Percentiles rank a stretch among this genome's conserved stretches.
phyloP scores from a whole-genome alignment of 257 asterid genomes.

The Solanum lycopersicoides region DNA sequence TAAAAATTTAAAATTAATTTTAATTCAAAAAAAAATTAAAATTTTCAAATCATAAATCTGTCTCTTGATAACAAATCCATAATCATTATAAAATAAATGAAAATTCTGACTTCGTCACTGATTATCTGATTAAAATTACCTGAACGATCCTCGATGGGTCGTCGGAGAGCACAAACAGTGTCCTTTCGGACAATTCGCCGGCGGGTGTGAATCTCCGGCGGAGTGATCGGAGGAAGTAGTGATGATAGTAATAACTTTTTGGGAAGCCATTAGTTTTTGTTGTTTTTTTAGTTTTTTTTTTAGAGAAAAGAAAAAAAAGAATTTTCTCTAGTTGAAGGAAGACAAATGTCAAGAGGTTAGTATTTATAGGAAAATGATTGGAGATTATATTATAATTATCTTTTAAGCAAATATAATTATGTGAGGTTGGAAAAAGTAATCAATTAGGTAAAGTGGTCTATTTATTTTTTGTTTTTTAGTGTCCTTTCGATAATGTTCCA shows the following conservation, averaged over 20 bases:
- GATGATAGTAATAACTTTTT: neutral
- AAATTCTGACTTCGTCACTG: neutral
- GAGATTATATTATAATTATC: neutral
- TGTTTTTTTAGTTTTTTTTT: neutral
- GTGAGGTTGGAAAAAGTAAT: neutral
- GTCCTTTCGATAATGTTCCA: neutral
- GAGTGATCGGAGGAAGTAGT: neutral
- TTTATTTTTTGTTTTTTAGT: neutral
- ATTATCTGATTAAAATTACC: neutral
- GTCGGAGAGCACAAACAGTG: constrained; percentile 19
- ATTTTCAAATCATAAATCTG: neutral
- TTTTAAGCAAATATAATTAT: neutral
- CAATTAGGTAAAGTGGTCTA: neutral
- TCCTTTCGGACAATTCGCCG: constrained; percentile 4
- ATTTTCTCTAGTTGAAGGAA: neutral
- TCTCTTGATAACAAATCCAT: neutral
- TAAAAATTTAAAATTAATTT: neutral
- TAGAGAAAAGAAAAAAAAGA: neutral
- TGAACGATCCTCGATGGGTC: constrained; percentile 12
- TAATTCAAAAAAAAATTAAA: neutral
- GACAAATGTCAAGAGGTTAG: neutral
- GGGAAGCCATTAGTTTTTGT: neutral
- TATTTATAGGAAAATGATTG: neutral
- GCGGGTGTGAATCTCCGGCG: neutral
- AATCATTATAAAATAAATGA: neutral